phyloP scores from a whole-genome alignment of 2,329 filamentous ascomycete species.

The Epichloe hybrida region DNA sequence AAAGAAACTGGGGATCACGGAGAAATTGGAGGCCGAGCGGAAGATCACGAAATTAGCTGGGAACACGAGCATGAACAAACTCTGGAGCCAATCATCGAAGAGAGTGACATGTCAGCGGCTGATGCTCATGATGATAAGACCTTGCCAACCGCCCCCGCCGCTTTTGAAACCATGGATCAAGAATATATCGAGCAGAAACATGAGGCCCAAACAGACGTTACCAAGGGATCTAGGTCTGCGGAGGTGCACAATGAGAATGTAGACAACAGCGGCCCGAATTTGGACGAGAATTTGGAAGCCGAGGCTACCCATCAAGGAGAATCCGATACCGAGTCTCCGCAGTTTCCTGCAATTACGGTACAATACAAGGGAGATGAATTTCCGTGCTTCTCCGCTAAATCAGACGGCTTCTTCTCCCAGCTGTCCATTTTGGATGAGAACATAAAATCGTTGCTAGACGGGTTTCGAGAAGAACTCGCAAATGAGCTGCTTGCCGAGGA shows the following conservation, averaged over 20 bases:
- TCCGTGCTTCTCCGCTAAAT: slow-evolving; percentile 23
- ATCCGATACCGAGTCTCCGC: slow-evolving; percentile 6
- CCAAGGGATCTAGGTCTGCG: not conserved
- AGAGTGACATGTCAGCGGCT: not conserved
- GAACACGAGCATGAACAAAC: slow-evolving; percentile 8
- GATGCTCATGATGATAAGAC: not conserved
- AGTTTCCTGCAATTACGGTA: slow-evolving; percentile 26
- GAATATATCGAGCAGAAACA: not conserved
- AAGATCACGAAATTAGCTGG: slow-evolving; percentile 13
- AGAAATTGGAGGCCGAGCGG: slow-evolving; percentile 1
- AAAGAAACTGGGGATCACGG: not conserved
- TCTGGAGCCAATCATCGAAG: not conserved
- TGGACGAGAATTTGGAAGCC: not conserved
- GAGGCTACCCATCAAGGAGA: slow-evolving; percentile 1
- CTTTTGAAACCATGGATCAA: not conserved
- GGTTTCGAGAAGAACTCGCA: slow-evolving; percentile 31
- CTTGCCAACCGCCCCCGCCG: not conserved
- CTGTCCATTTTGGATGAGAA: slow-evolving; percentile 27
- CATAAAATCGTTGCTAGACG: slow-evolving; percentile 30
- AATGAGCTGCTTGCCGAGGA: slow-evolving; percentile 32
- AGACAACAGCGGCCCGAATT: not conserved
- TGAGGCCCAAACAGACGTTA: too few species aligned
- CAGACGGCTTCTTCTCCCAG: slow-evolving; percentile 32
- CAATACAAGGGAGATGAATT: slow-evolving; percentile 31
- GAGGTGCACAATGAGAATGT: slow-evolving; percentile 2